Conservation (phyloP, 2,329 filamentous ascomycete species). For the Torrubiella hemipterigena region DNA sequence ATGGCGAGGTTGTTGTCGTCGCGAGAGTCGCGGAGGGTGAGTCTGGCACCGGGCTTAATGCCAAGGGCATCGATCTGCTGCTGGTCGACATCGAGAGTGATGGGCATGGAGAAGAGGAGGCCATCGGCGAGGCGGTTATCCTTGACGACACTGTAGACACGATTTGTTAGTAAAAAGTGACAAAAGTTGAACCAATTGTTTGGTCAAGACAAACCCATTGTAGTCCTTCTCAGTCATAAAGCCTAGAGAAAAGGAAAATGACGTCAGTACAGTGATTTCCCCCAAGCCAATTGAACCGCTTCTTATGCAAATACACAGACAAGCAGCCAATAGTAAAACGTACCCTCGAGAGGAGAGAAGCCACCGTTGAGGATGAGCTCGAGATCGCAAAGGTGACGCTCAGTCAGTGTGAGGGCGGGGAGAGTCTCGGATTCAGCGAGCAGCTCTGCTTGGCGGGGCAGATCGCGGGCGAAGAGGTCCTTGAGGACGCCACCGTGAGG, state of each 20-base stretch:
- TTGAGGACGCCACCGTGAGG: constrained; percentile 92
- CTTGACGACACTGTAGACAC: constrained; percentile 64
- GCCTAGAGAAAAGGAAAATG: constrained; percentile 36
- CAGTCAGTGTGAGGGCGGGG: constrained; percentile 71
- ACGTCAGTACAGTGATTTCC: not conserved
- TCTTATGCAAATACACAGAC: constrained; percentile 3
- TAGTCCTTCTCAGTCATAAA: constrained; percentile 98
- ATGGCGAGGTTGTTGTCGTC: constrained; percentile 96
- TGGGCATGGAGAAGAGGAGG: constrained; percentile 91
- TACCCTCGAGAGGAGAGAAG: constrained; percentile 94
- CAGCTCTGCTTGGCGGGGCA: constrained; percentile 69
- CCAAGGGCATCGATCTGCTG: constrained; percentile 61
- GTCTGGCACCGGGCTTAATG: constrained; percentile 67
- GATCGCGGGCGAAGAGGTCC: constrained; percentile 92
- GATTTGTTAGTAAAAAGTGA: constrained; percentile 8
- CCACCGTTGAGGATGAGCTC: constrained; percentile 96
- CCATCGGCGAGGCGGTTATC: constrained; percentile 79
- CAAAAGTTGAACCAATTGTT: constrained; percentile 3
- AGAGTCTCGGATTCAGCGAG: constrained; percentile 74
- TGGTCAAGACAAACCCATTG: constrained; percentile 54
- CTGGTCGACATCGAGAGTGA: constrained; percentile 77
- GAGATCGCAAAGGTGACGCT: constrained; percentile 95
- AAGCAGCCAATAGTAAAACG: constrained; percentile 19
- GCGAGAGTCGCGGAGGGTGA: constrained; percentile 88
- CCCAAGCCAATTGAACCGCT: no score